phyloP scores from a whole-genome alignment of 2,329 filamentous ascomycete genomes.

The Colletotrichum gloeosporioides region DNA sequence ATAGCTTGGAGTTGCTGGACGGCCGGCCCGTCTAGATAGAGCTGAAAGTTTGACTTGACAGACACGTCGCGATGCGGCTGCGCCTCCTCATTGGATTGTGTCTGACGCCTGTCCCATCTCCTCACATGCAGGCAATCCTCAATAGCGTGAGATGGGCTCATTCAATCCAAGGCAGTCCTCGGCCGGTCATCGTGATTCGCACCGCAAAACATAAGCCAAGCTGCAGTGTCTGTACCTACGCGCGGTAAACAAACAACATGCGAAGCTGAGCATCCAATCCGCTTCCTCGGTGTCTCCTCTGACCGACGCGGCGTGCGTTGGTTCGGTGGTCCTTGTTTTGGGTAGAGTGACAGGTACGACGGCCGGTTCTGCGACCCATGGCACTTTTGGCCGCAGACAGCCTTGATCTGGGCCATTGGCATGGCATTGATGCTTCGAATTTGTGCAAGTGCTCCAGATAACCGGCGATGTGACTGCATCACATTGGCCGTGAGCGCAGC shows the following conservation, averaged over 20 bases:
- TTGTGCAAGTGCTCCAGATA: constrained; percentile 7
- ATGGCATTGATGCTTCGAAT: constrained; percentile 7
- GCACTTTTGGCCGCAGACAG: neutral
- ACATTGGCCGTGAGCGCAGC: neutral
- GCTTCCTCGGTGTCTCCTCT: neutral
- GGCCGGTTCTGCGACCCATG: constrained; percentile 8
- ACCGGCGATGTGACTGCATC: neutral
- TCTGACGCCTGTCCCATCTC: neutral
- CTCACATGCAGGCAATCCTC: constrained; percentile 17
- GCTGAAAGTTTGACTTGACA: constrained; percentile 5
- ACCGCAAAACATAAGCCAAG: constrained; percentile 4
- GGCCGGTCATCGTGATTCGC: neutral
- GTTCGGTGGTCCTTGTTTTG: neutral
- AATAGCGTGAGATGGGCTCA: constrained; percentile 6
- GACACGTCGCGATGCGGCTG: neutral
- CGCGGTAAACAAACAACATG: constrained; percentile 16
- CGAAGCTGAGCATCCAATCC: constrained; percentile 1
- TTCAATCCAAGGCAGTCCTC: neutral
- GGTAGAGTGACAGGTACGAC: neutral
- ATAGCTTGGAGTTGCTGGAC: neutral
- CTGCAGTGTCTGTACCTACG: neutral
- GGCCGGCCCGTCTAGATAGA: neutral
- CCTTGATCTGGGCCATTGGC: neutral
- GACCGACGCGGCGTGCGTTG: constrained; percentile 3
- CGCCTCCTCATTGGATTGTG: constrained; percentile 15